Conservation (phyloP, 257 asterid genomes). For the Coffea canephora region DNA sequence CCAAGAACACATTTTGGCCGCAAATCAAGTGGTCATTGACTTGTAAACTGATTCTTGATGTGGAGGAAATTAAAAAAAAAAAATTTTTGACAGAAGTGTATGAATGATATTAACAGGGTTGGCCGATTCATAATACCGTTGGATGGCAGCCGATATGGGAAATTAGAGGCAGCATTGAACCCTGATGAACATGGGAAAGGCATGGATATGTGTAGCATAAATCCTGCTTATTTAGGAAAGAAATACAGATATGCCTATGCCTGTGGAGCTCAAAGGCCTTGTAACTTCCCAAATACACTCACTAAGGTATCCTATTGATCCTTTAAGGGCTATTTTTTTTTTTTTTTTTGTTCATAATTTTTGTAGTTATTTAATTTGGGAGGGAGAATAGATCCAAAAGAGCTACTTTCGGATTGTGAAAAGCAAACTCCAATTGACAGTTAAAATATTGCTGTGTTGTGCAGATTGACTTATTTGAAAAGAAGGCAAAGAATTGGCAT, state of each 20-base stretch:
- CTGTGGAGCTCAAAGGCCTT: slow-evolving; percentile 92
- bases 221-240: slow-evolving; percentile 66
- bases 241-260: slow-evolving; percentile 90
- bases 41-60: not conserved
- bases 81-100: not conserved
- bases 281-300: slow-evolving; percentile 94
- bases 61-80: not conserved
- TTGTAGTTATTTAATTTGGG: not conserved
- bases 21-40: not conserved
- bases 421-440: not conserved
- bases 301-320: slow-evolving; percentile 53
- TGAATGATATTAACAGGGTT: slow-evolving; percentile 40
- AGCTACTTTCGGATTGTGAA: not conserved
- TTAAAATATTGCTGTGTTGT: not conserved
- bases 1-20: not conserved
- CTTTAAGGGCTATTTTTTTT: too few relatives aligned
- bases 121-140: slow-evolving; percentile 86
- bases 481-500: slow-evolving; percentile 84
- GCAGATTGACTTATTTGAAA: slow-evolving; percentile 46
- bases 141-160: slow-evolving; percentile 76
- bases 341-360: not conserved
- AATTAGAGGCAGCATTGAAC: slow-evolving; percentile 75
- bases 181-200: slow-evolving; percentile 93
- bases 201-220: slow-evolving; percentile 94
- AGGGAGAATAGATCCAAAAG: not conserved